Percentiles rank a stretch among this genome's conserved stretches.
Evolutionary conservation across 2,329 filamentous ascomycete genomes (phyloP).

Genomic region (Penicillium olsonii): DNA sequence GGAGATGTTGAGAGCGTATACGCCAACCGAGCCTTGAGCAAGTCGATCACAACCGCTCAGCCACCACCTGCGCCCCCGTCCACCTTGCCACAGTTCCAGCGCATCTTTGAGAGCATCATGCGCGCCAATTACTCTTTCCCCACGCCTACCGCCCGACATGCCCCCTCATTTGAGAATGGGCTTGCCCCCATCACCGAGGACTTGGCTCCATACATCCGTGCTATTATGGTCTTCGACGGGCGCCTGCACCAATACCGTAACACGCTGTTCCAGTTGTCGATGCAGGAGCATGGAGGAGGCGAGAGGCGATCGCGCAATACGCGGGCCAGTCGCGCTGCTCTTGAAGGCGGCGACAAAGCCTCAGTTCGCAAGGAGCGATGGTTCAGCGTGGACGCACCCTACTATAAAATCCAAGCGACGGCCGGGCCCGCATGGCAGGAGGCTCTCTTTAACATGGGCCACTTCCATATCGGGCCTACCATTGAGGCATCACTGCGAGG

Average conservation of each 20-base stretch:
- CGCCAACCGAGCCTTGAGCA: constrained; percentile 34
- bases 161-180: constrained; percentile 76
- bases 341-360: constrained; percentile 71
- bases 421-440: constrained; percentile 50
- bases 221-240: constrained; percentile 76
- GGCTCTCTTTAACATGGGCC: constrained; percentile 32
- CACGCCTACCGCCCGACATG: constrained; percentile 35
- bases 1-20: constrained; percentile 26
- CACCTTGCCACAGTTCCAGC: constrained; percentile 43
- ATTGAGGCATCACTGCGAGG: constrained; percentile 15
- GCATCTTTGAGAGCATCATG: constrained; percentile 56
- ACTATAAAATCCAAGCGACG: constrained; percentile 66
- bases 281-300: constrained; percentile 48
- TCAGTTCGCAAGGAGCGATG: constrained; percentile 70
- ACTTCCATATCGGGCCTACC: constrained; percentile 31
- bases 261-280: constrained; percentile 63
- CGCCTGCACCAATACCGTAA: constrained; percentile 68
- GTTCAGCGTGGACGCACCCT: constrained; percentile 65
- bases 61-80: constrained; percentile 24
- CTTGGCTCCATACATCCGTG: constrained; percentile 85
- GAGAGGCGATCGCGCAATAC: constrained; percentile 69
- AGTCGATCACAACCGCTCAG: constrained; percentile 13
- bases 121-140: constrained; percentile 38
- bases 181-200: constrained; percentile 69
- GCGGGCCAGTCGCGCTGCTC: constrained; percentile 70